Percentiles rank a stretch among this genome's conserved stretches.
These are phyloP conservation scores for Diaporthe longicolla DNA, from an alignment of 2,329 filamentous ascomycete species.

Conservation along the genomic window DNA sequence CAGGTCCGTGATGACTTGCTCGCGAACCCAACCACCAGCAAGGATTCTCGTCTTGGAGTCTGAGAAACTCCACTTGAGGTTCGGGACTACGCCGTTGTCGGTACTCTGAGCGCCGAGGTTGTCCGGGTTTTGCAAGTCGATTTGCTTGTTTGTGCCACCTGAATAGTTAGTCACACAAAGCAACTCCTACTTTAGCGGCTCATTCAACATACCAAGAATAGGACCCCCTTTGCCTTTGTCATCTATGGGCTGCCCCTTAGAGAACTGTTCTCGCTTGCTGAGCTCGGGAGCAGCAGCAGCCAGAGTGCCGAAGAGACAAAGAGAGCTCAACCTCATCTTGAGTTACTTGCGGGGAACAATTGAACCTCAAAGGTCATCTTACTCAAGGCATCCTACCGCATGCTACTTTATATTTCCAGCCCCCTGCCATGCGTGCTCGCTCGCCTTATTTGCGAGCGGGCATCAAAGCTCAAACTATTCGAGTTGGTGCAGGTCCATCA, in stretches of 20 bases:
- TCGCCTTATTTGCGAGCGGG: constrained; percentile 32
- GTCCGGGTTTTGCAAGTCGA: constrained; percentile 75
- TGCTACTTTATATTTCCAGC: constrained; percentile 1
- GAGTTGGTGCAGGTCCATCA: background rate
- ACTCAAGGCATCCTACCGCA: background rate
- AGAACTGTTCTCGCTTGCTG: constrained; percentile 20
- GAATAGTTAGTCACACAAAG: background rate
- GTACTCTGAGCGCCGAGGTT: constrained; percentile 74
- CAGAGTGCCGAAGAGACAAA: background rate
- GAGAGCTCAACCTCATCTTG: constrained; percentile 4
- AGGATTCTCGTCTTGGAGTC: constrained; percentile 75
- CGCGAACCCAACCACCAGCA: constrained; percentile 75
- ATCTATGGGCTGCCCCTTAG: constrained; percentile 12
- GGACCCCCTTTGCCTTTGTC: constrained; percentile 24
- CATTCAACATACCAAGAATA: constrained; percentile 11
- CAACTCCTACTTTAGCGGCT: background rate
- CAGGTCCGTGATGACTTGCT: constrained; percentile 77
- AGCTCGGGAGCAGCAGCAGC: constrained; percentile 16
- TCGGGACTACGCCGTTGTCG: constrained; percentile 74
- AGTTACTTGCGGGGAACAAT: background rate
- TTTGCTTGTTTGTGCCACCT: constrained; percentile 69
- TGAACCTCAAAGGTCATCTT: background rate
- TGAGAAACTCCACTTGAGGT: constrained; percentile 79
- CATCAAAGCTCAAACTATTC: constrained; percentile 20
- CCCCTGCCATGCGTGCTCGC: constrained; percentile 8